Evolutionary conservation across 2,329 filamentous ascomycete genomes (phyloP).

Genomic region (Cordyceps javanica): DNA sequence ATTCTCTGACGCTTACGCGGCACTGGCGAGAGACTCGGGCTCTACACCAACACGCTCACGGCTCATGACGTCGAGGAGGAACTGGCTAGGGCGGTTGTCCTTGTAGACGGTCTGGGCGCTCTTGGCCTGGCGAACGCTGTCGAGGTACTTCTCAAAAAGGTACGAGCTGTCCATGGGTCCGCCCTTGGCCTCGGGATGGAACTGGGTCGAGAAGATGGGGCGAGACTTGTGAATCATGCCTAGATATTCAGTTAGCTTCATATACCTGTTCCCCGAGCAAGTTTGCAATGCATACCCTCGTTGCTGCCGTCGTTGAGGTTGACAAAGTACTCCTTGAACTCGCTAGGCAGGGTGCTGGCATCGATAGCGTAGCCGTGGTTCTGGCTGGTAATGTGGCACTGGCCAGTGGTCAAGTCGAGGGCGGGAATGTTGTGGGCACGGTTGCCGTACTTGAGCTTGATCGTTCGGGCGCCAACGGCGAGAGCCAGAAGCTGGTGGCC

Average conservation of each 20-base stretch:
- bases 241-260: constrained; percentile 16
- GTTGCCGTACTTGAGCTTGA: constrained; percentile 99
- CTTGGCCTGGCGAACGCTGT: constrained; percentile 88
- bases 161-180: constrained; percentile 94
- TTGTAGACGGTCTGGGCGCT: constrained; percentile 69
- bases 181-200: constrained; percentile 97
- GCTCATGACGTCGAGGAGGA: constrained; percentile 83
- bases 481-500: constrained; percentile 94
- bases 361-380: constrained; percentile 98
- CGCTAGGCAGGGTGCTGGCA: constrained; percentile 67
- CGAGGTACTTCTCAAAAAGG: constrained; percentile 92
- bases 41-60: constrained; percentile 93
- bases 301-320: constrained; percentile 98
- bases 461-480: constrained; percentile 78
- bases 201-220: constrained; percentile 97
- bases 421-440: constrained; percentile 97
- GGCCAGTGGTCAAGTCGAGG: constrained; percentile 86
- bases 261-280: background rate
- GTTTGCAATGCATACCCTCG: constrained; percentile 54
- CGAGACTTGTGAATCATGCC: constrained; percentile 91
- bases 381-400: constrained; percentile 97
- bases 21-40: constrained; percentile 31
- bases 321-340: constrained; percentile 98
- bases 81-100: constrained; percentile 80
- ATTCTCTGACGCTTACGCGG: background rate